phyloP scores from a whole-genome alignment of 495 filamentous ascomycete species.

The Neurospora tetraspora region DNA sequence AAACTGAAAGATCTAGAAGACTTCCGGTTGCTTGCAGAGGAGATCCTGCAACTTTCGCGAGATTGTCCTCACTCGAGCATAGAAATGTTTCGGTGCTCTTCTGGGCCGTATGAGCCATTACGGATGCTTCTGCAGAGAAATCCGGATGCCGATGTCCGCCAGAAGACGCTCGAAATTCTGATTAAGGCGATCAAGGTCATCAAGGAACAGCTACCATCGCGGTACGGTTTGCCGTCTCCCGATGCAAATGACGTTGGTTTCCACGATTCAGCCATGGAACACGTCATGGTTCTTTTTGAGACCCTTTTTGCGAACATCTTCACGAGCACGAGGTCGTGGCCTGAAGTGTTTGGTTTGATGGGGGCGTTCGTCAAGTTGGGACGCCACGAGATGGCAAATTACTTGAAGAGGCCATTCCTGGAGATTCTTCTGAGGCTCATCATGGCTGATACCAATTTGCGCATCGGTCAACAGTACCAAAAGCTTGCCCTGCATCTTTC shows the following conservation, averaged over 20 bases:
- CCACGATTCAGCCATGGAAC: constrained; percentile 20
- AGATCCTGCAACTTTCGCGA: constrained; percentile 44
- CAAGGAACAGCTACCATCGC: constrained; percentile 29
- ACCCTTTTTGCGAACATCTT: constrained; percentile 47
- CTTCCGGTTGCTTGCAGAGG: constrained; percentile 45
- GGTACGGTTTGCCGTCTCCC: constrained; percentile 25
- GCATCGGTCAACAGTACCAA: constrained; percentile 30
- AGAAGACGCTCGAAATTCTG: constrained; percentile 45
- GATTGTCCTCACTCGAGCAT: constrained; percentile 46
- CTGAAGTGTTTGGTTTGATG: constrained; percentile 69
- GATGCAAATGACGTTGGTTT: constrained; percentile 18
- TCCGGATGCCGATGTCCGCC: constrained; percentile 49
- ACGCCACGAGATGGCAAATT: constrained; percentile 36
- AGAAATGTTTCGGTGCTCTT: constrained; percentile 55
- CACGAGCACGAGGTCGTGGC: constrained; percentile 54
- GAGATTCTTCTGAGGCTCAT: constrained; percentile 50
- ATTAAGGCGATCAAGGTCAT: constrained; percentile 43
- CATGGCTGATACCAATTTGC: constrained; percentile 44
- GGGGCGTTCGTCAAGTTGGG: constrained; percentile 49
- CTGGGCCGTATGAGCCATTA: constrained; percentile 43
- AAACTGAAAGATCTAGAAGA: constrained; percentile 59
- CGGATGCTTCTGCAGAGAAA: constrained; percentile 60
- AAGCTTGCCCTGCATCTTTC: constrained; percentile 34
- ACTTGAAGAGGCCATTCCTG: constrained; percentile 49
- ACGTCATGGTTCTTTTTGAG: constrained; percentile 37